These are phyloP conservation scores for Pseudogymnoascus sp. DNA, from an alignment of 2,329 filamentous ascomycete species.

Conservation along the genomic window DNA sequence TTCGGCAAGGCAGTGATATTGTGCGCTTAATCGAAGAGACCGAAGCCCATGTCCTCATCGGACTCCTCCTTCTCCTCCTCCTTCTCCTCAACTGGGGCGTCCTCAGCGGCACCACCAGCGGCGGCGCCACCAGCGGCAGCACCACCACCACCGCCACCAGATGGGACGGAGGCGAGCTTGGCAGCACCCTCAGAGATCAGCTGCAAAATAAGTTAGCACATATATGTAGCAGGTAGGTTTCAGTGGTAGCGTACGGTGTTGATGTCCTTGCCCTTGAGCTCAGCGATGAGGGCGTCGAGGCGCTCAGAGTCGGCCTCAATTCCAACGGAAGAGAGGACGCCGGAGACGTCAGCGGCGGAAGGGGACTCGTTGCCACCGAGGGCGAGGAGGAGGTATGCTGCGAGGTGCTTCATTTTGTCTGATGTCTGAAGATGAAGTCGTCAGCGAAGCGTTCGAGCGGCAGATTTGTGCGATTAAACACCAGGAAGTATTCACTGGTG, in stretches of 20 bases:
- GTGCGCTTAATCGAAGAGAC: slow-evolving; percentile 62
- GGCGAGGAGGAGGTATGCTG: slow-evolving; percentile 94
- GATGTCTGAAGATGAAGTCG: slow-evolving; percentile 24
- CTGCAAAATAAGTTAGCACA: slow-evolving; percentile 40
- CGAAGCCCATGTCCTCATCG: slow-evolving; percentile 70
- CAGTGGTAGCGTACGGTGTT: slow-evolving; percentile 58
- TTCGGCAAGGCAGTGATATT: slow-evolving; percentile 16
- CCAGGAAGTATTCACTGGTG: background rate
- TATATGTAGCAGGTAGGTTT: slow-evolving; percentile 18
- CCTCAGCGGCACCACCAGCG: slow-evolving; percentile 57
- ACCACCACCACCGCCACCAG: slow-evolving; percentile 73
- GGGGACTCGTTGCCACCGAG: slow-evolving; percentile 89
- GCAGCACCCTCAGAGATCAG: slow-evolving; percentile 80
- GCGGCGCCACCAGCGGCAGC: slow-evolving; percentile 58
- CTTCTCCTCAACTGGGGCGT: slow-evolving; percentile 54
- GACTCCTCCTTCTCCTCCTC: slow-evolving; percentile 66
- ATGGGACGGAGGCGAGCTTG: slow-evolving; percentile 97
- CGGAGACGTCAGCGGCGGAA: slow-evolving; percentile 77
- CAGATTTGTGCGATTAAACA: background rate
- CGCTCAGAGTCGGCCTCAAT: slow-evolving; percentile 88
- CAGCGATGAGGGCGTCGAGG: slow-evolving; percentile 74
- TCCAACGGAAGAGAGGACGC: slow-evolving; percentile 84
- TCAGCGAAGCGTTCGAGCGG: background rate
- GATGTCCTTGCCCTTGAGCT: slow-evolving; percentile 90
- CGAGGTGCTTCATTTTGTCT: slow-evolving; percentile 97